Base-by-base conservation (phyloP, 2,329 filamentous ascomycete species). In the Xylariaceae sp. region DNA sequence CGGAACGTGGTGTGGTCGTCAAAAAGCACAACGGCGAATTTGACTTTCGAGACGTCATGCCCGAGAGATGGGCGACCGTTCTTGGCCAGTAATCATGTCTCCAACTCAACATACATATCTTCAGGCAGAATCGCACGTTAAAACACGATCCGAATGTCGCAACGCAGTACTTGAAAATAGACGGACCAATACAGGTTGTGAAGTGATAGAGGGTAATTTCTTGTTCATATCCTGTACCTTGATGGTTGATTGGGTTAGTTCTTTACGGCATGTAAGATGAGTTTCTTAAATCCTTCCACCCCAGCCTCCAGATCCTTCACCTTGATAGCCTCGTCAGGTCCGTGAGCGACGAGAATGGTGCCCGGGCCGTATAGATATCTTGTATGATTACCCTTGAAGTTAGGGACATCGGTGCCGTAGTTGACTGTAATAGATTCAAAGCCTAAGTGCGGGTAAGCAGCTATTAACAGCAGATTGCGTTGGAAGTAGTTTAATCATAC, bases 361-460 rank as follows among this genome's bases (percentile, higher is more conserved):
- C 82, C 82, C 0, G 82, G 82, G 0, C 82, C 82, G 60, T 85
- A 86, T 12, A 86, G 69, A 56, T 85, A 86, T 46, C 75, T 75
- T 8, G 74, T 82, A 53, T 88, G 81, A 42, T 83, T 74, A 10
- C 88, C 82, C 23, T 79, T 67, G 36, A 95, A 67, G 57, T 89
- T 83, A 2, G 90, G 87, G 19, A 96, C 83, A 65, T 97, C 92
- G 1, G 93, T 97, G 10, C 91, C 92, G 61, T 97, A 97, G 64
- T 95, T 96, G 37, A 91, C 88, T 0, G 86, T 83, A 40, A 86
- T 81, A 0, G 79, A 83, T n/a, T 93, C 82, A 52, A 97, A 96
- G 0, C 86, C 80, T 80, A 6, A 25, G 12, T 21, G 5, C 19
- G 21, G 27, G 42, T 57, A 45, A 59, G 49, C 35, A 32, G n/a